Conservation (phyloP, 1,284 basidiomycete genomes). For the Boletus albobrunnescens region DNA sequence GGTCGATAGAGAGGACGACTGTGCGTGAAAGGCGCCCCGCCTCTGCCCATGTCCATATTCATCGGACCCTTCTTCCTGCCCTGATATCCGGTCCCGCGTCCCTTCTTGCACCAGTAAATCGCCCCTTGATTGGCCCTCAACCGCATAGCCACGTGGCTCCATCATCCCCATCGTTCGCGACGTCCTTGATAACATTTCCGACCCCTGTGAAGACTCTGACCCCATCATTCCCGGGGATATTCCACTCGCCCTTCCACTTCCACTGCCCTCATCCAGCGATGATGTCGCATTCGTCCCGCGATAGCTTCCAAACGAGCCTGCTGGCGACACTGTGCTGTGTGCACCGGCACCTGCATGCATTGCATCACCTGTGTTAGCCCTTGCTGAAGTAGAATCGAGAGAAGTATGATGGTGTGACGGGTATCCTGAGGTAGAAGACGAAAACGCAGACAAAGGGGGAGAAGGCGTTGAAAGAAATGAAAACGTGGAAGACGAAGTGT, state of each 20-base stretch:
- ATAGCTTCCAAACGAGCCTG: conserved; percentile 23
- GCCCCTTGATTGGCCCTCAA: background rate
- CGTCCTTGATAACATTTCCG: conserved; percentile 1
- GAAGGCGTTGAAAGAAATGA: conserved; percentile 3
- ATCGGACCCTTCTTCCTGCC: background rate
- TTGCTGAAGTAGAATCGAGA: background rate
- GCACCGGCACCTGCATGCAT: conserved; percentile 13
- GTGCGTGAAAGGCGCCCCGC: conserved; percentile 6
- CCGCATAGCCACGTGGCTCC: background rate
- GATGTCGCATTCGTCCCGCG: conserved; percentile 18
- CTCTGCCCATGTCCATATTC: background rate
- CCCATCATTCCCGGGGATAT: conserved; percentile 18
- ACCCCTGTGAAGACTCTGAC: conserved; percentile 14
- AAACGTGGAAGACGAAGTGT: conserved; percentile 10
- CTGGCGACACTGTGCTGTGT: conserved; percentile 18
- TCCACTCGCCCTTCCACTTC: conserved; percentile 13
- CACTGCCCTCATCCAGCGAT: conserved; percentile 12
- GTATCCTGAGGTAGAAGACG: background rate
- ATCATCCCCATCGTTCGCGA: conserved; percentile 3
- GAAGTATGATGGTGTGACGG: background rate
- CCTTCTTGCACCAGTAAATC: conserved; percentile 3
- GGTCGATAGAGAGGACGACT: conserved; percentile 29
- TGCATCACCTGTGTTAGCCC: conserved; percentile 14
- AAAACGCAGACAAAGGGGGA: background rate
- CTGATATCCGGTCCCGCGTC: background rate